Percentiles rank a stretch among this genome's conserved stretches.
Evolutionary conservation across 306 rosid species (phyloP).

Genomic region (Fragaria ananassa): DNA sequence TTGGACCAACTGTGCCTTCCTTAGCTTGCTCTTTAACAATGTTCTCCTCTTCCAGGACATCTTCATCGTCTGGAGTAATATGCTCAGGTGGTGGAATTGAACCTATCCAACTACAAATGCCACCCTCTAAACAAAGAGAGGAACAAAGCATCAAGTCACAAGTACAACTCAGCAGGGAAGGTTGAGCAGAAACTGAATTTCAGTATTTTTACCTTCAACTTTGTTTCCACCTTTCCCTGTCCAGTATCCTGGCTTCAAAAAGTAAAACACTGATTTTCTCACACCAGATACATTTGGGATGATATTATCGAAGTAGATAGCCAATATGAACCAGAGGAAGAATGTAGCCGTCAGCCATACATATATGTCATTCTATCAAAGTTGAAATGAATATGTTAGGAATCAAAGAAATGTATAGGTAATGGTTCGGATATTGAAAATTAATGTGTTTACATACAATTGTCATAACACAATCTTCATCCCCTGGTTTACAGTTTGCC

Average conservation of each 20-base stretch:
- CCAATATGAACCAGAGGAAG: too few relatives aligned
- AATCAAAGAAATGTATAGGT: background rate
- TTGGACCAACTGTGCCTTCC: conserved; percentile 44
- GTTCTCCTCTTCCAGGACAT: conserved; percentile 82
- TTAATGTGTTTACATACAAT: conserved; percentile 43
- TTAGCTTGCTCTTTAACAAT: conserved; percentile 46
- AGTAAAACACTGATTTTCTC: conserved; percentile 64
- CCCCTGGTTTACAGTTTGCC: conserved; percentile 42
- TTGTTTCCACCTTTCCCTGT: conserved; percentile 64
- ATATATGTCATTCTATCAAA: conserved; percentile 41
- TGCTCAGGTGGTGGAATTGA: conserved; percentile 47
- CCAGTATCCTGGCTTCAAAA: conserved; percentile 74
- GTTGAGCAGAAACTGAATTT: conserved; percentile 12
- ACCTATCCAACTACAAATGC: conserved; percentile 62
- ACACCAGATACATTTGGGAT: too few relatives aligned
- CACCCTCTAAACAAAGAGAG: conserved; percentile 51
- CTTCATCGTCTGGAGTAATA: conserved; percentile 66
- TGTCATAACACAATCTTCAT: conserved; percentile 51
- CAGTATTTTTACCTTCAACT: conserved; percentile 53
- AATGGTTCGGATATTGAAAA: background rate
- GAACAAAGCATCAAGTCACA: conserved; percentile 14
- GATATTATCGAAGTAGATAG: too few relatives aligned
- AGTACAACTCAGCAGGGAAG: conserved; percentile 21
- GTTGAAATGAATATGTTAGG: conserved; percentile 18
- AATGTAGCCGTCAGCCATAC: too few relatives aligned